Evolutionary conservation across 2,329 filamentous ascomycete genomes (phyloP).

Genomic region (Fusarium acutatum): DNA sequence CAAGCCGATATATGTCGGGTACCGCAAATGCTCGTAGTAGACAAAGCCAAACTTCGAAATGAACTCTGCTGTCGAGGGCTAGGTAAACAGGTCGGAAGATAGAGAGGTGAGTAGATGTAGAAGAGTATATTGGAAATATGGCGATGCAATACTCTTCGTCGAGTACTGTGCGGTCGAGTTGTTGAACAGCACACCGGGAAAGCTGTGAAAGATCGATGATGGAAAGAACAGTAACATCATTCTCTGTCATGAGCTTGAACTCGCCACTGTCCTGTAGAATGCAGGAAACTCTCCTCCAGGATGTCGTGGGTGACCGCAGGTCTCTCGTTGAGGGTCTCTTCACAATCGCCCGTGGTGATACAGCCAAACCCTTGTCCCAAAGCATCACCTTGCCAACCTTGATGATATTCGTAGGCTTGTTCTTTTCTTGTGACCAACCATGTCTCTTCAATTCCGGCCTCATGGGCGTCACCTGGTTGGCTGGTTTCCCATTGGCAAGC

Average conservation of each 20-base stretch:
- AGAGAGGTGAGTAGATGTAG: constrained; percentile 75
- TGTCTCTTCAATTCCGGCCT: constrained; percentile 56
- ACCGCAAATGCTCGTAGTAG: constrained; percentile 89
- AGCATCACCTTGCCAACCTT: constrained; percentile 92
- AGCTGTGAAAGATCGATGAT: constrained; percentile 89
- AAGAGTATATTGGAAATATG: constrained; percentile 92
- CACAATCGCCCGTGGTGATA: constrained; percentile 64
- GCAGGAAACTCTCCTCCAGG: constrained; percentile 90
- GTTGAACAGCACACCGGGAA: constrained; percentile 88
- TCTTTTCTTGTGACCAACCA: constrained; percentile 44
- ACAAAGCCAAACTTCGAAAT: constrained; percentile 99
- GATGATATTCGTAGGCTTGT: constrained; percentile 74
- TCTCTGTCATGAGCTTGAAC: constrained; percentile 88
- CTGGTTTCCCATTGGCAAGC: constrained; percentile 55
- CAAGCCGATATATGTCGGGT: constrained; percentile 83
- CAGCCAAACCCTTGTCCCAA: constrained; percentile 80
- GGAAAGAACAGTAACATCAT: constrained; percentile 80
- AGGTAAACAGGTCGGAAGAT: constrained; percentile 90
- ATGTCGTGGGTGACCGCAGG: constrained; percentile 60
- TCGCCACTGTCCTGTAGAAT: constrained; percentile 95
- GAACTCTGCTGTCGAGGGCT: constrained; percentile 82
- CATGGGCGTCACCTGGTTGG: constrained; percentile 46
- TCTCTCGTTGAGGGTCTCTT: constrained; percentile 67
- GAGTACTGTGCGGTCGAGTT: constrained; percentile 87
- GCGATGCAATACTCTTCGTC: constrained; percentile 94